A percentile compares a stretch with the other conserved stretches of the same genome.
These are phyloP conservation scores for Gentiana dahurica DNA, from an alignment of 257 asterid species.

Conservation along the genomic window DNA sequence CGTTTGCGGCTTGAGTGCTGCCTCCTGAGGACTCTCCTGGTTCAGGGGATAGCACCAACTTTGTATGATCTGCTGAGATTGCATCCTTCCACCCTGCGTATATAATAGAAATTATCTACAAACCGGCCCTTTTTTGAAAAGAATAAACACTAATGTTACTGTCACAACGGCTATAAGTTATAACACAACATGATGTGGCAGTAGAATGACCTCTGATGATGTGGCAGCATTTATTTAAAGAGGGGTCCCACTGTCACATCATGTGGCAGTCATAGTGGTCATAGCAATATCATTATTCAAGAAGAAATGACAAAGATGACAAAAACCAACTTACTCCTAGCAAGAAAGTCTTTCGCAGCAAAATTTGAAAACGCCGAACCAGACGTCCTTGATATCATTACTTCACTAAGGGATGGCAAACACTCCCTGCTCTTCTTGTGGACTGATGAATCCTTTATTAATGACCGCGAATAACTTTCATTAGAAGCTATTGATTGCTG, in stretches of 20 bases:
- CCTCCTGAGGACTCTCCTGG: slow-evolving; percentile 24
- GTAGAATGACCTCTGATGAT: too few species aligned
- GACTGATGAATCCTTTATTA: background rate
- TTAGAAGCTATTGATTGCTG: slow-evolving; percentile 22
- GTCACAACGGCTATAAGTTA: too few species aligned
- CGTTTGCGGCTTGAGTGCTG: slow-evolving; percentile 11
- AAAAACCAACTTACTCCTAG: slow-evolving; percentile 37
- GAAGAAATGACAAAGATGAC: background rate
- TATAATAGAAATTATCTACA: background rate
- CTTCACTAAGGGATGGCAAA: slow-evolving; percentile 19
- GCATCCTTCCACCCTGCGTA: slow-evolving; percentile 86
- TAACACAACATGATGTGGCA: too few species aligned
- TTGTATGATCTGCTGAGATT: slow-evolving; percentile 56
- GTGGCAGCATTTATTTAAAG: too few species aligned
- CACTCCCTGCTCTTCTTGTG: slow-evolving; percentile 20
- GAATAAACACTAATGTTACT: too few species aligned
- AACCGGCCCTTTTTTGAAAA: too few species aligned
- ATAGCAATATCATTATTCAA: slow-evolving; percentile 1
- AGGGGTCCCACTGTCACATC: too few species aligned
- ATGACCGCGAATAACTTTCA: background rate
- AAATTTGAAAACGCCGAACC: slow-evolving; percentile 30
- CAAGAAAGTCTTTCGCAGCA: slow-evolving; percentile 62
- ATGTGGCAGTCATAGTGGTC: too few species aligned
- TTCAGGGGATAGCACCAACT: slow-evolving; percentile 39
- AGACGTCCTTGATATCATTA: slow-evolving; percentile 13